Percentiles rank a stretch among this genome's conserved stretches.
Conservation (phyloP, 495 filamentous ascomycete genomes). For the Talaromyces nanjingensis region DNA sequence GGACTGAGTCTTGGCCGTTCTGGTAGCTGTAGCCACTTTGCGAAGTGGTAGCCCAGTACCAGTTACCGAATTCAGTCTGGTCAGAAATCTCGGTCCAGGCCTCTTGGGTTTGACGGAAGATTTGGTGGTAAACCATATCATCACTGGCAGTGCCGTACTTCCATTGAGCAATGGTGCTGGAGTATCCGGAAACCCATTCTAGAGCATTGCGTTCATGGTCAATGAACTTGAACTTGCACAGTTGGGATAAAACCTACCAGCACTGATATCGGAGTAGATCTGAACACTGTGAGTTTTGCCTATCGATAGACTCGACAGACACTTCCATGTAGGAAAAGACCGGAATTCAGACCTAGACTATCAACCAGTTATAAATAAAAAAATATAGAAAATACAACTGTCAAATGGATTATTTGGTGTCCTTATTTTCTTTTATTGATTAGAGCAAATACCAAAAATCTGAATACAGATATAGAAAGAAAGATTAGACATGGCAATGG, state of each 20-base stretch:
- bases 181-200: conserved; percentile 55
- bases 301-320: conserved; percentile 45
- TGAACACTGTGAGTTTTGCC: conserved; percentile 47
- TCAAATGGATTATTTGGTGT: too few relatives aligned
- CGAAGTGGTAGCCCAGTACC: conserved; percentile 49
- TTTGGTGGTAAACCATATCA: conserved; percentile 44
- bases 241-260: conserved; percentile 30
- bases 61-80: conserved; percentile 52
- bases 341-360: too few relatives aligned
- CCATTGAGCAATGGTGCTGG: conserved; percentile 42
- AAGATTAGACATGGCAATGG: too few relatives aligned
- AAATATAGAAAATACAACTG: too few relatives aligned
- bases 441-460: too few relatives aligned
- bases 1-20: conserved; percentile 41
- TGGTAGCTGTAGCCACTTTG: conserved; percentile 33
- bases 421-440: too few relatives aligned
- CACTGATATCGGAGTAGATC: conserved; percentile 53
- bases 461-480: too few relatives aligned
- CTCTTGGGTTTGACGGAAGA: conserved; percentile 45
- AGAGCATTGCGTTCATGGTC: neutral
- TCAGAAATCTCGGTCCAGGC: conserved; percentile 47
- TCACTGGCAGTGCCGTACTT: conserved; percentile 36
- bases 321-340: conserved; percentile 51
- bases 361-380: too few relatives aligned
- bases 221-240: neutral